Evolutionary conservation across 2,329 filamentous ascomycete genomes (phyloP), one percentile per base, ranked within the genome.

Genomic region (Neurospora sp.): DNA sequence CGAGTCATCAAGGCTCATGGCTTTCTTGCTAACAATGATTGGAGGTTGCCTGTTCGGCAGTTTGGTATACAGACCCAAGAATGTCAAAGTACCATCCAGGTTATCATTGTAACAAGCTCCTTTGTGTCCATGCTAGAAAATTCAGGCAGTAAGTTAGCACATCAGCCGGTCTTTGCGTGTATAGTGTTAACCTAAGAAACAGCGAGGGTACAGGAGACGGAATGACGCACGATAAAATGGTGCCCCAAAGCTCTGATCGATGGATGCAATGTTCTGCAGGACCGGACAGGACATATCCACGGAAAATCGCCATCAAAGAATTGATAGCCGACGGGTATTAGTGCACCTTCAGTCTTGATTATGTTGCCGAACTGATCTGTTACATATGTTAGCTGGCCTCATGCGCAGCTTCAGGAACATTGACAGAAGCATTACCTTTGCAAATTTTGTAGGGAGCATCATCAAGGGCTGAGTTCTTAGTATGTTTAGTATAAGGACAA

Each of bases 1-100:
- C 6, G 70, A 42, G 36, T 71, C 71, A 2, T 15, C 67, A 15
- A 71, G n/a, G 11, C 42, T 70, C 70, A 69, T 70, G 11, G 62
- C 9, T 10, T 42, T 68, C 66, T 71, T 72, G 28, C 70, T 71
- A 1, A 73, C 68, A 0, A 74, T 28, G 11, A 73, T 38, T 4
- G 69, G 33, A 8, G 67, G 43, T 74, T 75, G 67, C 19, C 75
- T 73, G 62, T 73, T 72, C 15, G 74, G 42, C n/a, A 67, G 67
- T 7, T 42, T 40, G 0, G 70, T 70, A 11, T 62, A 62, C 13
- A 5, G 13, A 17, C 72, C 70, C 23, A 62, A 28, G 52, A 62
- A 62, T 15, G 52, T 62, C 52, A 62, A 33, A 5, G 52, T 62
- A 33, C 52, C 52, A 33, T 62, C 52, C 13, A 33, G 52, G 4